Evolutionary conservation across 2,329 filamentous ascomycete species (phyloP), one percentile per base, ranked within the genome.

Genomic region (Sporothrix protearum): DNA sequence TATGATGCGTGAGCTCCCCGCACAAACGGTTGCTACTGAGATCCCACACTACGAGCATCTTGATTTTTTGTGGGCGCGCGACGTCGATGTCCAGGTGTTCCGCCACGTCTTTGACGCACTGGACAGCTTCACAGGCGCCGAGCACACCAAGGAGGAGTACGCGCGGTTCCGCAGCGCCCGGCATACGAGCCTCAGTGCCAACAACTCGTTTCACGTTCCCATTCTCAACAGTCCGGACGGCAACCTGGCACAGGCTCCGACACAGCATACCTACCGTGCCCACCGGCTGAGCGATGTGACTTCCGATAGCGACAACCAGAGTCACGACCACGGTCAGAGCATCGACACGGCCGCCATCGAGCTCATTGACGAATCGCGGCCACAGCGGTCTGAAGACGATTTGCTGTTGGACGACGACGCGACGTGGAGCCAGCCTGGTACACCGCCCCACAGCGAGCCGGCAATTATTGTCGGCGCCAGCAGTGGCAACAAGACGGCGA

Each of bases 1-100:
- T 72, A 98, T 98, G 95, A 84, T 97, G 70, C 91, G 89, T 78
- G 94, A 97, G 80, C 85, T 99, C 14, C 96, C 96, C 0, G 85
- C 85, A 28, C 92, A 93, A 79, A 98, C 96, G 0, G 86, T 95
- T 2, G 93, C 93, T 1, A 96, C 90, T 49, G 91, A 95, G 78
- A 92, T 99, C 55, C 89, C 91, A 0, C 93, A 97, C 78, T 99
- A 97, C 80, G 96, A 99, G 80, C 96, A 99, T 80, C 87, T 99
- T 30, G 96, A 99, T 80, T 97, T 99, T 77, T 84, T 99, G 0
- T 99, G 96, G 96, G 96, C 92, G 0, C 85, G 88, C 49, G 94
- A 97, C 77, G 92, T 97, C 7, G 87, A 97, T 75, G 83, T 85
- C 0, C 88, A 94, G 69, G 95, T 98, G 2, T 97, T 97, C 77